These are phyloP conservation scores for Dictyostelium purpureum DNA, from an alignment of 78 protist genomes.

Conservation along the genomic window DNA sequence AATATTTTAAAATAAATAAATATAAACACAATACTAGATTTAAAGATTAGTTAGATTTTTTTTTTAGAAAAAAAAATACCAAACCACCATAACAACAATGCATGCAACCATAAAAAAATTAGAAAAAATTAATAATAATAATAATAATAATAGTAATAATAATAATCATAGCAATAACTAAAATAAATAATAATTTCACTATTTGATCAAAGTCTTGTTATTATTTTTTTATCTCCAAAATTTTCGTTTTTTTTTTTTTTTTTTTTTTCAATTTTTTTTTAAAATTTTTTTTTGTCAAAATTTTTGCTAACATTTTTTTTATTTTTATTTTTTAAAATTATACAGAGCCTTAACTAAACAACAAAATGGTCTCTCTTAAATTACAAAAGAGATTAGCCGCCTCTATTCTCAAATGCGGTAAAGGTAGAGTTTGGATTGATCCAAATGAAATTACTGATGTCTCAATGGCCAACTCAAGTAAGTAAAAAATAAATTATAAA, in stretches of 20 bases:
- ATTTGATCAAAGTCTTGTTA: no score
- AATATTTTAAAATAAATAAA: no score
- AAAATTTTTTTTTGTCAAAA: not conserved
- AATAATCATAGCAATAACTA: no score
- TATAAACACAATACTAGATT: no score
- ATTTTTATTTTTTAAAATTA: not conserved
- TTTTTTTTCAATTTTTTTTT: not conserved
- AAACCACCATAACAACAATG: no score
- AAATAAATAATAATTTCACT: no score
- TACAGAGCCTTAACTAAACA: not conserved
- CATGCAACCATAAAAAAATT: no score
- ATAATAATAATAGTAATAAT: not conserved
- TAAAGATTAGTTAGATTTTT: no score
- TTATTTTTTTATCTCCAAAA: not conserved
- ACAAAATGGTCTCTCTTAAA: slow-evolving; percentile 90
- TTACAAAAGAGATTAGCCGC: slow-evolving; percentile 99
- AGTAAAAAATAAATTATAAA: slow-evolving; percentile 17
- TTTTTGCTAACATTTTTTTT: not conserved
- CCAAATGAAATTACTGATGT: slow-evolving; percentile 98
- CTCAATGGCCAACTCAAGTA: slow-evolving; percentile 98
- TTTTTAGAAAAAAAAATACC: no score
- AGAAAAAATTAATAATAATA: no score
- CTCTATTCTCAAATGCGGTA: slow-evolving; percentile 98
- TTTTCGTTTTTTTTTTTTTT: not conserved
- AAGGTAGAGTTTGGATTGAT: slow-evolving; percentile 98